Percentiles rank a stretch among this genome's conserved stretches.
These are phyloP conservation scores for Lolium multiflorum DNA, from an alignment of 176 grass and related monocot species.

Conservation along the genomic window DNA sequence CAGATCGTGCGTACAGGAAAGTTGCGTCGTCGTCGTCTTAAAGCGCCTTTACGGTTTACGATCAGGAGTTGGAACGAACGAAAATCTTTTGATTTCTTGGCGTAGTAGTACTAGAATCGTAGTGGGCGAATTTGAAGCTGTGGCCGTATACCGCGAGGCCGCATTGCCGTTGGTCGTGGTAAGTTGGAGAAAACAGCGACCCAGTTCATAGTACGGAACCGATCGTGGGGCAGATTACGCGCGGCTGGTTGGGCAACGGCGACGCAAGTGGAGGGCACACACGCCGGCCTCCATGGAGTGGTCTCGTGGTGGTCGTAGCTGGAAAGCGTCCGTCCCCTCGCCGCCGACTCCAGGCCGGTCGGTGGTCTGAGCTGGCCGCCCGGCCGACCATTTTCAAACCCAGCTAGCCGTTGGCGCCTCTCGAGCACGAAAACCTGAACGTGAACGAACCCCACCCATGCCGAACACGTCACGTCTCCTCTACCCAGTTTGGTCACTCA, in stretches of 20 bases:
- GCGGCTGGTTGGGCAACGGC: background rate
- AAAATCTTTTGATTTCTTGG: too few relatives aligned
- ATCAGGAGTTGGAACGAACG: too few relatives aligned
- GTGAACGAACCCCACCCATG: background rate
- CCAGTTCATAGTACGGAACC: too few relatives aligned
- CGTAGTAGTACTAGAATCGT: too few relatives aligned
- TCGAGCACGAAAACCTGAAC: too few relatives aligned
- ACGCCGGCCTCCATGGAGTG: background rate
- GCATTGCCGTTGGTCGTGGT: too few relatives aligned
- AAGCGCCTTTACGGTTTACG: background rate
- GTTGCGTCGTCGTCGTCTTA: background rate
- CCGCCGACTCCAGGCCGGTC: background rate
- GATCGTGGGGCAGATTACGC: too few relatives aligned
- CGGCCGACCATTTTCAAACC: slow-evolving; percentile 41
- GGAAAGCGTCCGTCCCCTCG: background rate
- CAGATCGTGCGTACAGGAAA: slow-evolving; percentile 9
- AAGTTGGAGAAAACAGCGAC: too few relatives aligned
- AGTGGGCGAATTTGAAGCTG: too few relatives aligned
- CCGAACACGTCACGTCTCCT: background rate
- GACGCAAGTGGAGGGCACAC: background rate
- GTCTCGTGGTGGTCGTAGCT: slow-evolving; percentile 17
- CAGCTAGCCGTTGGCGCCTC: slow-evolving; percentile 48
- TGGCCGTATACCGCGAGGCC: too few relatives aligned
- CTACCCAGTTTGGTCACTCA: too few relatives aligned
- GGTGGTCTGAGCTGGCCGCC: slow-evolving; percentile 42